Percentiles rank a stretch among this genome's conserved stretches.
Evolutionary conservation across 192 early-diverging fungal genomes (phyloP).

Genomic region (Backusella australiensis): DNA sequence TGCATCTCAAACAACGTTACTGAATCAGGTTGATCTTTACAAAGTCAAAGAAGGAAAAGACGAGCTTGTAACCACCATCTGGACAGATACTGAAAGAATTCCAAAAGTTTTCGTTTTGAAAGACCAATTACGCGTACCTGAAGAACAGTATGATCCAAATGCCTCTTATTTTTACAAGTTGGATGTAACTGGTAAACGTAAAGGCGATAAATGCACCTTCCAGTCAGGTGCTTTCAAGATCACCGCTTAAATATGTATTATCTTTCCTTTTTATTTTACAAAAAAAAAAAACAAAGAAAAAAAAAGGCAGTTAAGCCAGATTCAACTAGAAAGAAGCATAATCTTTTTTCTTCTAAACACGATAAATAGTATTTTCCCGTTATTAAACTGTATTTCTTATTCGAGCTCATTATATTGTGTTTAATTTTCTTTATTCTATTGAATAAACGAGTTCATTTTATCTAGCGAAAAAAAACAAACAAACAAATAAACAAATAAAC

Average conservation of each 20-base stretch:
- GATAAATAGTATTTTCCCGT: background rate
- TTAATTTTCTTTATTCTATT: background rate
- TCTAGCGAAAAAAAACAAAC: background rate
- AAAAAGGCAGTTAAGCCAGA: background rate
- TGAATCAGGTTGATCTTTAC: constrained; percentile 23
- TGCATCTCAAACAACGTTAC: constrained; percentile 23
- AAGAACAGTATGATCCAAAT: background rate
- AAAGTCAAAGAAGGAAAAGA: constrained; percentile 10
- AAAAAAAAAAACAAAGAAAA: background rate
- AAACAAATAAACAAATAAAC: background rate
- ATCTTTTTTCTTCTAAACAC: background rate
- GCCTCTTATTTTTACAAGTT: constrained; percentile 13
- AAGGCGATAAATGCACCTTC: constrained; percentile 10
- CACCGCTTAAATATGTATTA: background rate
- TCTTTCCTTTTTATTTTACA: too few species aligned
- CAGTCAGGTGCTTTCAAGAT: constrained; percentile 16
- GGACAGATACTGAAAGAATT: background rate
- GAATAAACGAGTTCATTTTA: background rate
- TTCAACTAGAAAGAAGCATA: background rate
- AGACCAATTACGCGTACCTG: constrained; percentile 17
- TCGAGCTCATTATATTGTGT: background rate
- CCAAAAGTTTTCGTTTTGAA: constrained; percentile 20
- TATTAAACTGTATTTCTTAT: constrained; percentile 5
- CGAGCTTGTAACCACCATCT: constrained; percentile 11
- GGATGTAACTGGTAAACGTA: constrained; percentile 6